A percentile compares a stretch with the other conserved stretches of the same genome.
Evolutionary conservation across 768 basidiomycete species (phyloP).

Genomic region (Clavaria fumosa): DNA sequence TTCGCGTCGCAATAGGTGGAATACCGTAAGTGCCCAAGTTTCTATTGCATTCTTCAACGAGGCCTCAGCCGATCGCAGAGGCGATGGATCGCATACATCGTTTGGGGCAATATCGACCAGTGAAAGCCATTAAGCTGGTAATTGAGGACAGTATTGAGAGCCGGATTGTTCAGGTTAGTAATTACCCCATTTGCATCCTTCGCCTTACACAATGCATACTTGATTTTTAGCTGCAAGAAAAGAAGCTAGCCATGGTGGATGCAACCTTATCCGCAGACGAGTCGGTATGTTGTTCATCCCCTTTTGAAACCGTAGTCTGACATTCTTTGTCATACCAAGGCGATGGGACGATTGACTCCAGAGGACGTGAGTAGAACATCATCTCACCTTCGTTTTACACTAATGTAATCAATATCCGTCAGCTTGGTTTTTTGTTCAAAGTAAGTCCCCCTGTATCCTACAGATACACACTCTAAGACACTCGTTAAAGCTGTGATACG

Average conservation of each 20-base stretch:
- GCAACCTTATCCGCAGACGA: constrained; percentile 75
- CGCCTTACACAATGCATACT: neutral
- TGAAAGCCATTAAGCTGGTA: constrained; percentile 85
- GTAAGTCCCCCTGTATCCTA: constrained; percentile 24
- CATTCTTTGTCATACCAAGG: constrained; percentile 25
- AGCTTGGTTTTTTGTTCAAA: constrained; percentile 47
- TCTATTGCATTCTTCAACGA: neutral
- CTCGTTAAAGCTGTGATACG: too few relatives aligned
- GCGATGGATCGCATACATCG: constrained; percentile 98
- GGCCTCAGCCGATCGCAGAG: constrained; percentile 29
- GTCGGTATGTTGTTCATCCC: constrained; percentile 30
- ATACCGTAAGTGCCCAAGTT: constrained; percentile 41
- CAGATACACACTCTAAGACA: neutral
- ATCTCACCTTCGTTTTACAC: neutral
- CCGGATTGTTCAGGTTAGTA: constrained; percentile 69
- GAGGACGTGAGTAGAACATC: constrained; percentile 40
- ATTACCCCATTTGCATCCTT: neutral
- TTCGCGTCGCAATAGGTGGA: constrained; percentile 44
- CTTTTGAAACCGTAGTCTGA: neutral
- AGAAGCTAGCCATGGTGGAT: constrained; percentile 91
- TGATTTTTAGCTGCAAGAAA: constrained; percentile 64
- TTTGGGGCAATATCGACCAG: constrained; percentile 86
- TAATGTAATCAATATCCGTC: constrained; percentile 8
- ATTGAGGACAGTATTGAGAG: constrained; percentile 95
- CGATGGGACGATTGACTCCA: constrained; percentile 88